Conservation (phyloP, 2,329 filamentous ascomycete genomes). For the Phyllosticta citribraziliensis region DNA sequence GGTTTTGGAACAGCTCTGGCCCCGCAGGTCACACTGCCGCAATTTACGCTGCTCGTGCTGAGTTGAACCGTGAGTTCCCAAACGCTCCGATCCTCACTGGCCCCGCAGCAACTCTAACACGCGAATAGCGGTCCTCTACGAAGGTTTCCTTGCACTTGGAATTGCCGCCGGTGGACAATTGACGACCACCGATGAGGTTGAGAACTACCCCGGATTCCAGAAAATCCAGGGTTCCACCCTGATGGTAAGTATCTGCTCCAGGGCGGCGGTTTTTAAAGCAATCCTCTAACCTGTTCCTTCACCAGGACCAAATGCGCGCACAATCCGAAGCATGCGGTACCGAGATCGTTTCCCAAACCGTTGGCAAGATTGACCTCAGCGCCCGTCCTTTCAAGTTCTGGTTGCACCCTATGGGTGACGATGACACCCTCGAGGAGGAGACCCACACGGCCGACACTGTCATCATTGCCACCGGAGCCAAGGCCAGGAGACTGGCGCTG, state of each 20-base stretch:
- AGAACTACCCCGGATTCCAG: constrained; percentile 96
- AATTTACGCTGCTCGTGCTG: constrained; percentile 88
- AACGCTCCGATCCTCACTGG: not conserved
- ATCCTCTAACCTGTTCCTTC: constrained; percentile 12
- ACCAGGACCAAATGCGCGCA: constrained; percentile 73
- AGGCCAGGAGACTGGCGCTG: constrained; percentile 72
- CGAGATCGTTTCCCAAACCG: constrained; percentile 84
- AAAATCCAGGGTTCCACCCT: constrained; percentile 78
- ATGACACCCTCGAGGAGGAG: constrained; percentile 58
- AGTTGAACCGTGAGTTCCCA: constrained; percentile 63
- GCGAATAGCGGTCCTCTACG: constrained; percentile 71
- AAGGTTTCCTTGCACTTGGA: constrained; percentile 95
- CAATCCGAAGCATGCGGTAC: constrained; percentile 92
- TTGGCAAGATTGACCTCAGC: constrained; percentile 72
- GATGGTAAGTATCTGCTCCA: constrained; percentile 51
- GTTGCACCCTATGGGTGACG: constrained; percentile 64
- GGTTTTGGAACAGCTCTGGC: constrained; percentile 65
- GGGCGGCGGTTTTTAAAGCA: not conserved
- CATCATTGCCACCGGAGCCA: constrained; percentile 92
- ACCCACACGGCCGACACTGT: constrained; percentile 79
- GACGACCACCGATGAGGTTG: constrained; percentile 95
- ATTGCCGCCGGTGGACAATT: constrained; percentile 94
- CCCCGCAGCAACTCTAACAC: constrained; percentile 15
- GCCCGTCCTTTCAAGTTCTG: constrained; percentile 88
- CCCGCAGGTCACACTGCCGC: constrained; percentile 96